Percentiles rank a stretch among this genome's conserved stretches.
Evolutionary conservation across 148 eudicot genomes (phyloP).

Genomic region (Rhododendron williamsianum): DNA sequence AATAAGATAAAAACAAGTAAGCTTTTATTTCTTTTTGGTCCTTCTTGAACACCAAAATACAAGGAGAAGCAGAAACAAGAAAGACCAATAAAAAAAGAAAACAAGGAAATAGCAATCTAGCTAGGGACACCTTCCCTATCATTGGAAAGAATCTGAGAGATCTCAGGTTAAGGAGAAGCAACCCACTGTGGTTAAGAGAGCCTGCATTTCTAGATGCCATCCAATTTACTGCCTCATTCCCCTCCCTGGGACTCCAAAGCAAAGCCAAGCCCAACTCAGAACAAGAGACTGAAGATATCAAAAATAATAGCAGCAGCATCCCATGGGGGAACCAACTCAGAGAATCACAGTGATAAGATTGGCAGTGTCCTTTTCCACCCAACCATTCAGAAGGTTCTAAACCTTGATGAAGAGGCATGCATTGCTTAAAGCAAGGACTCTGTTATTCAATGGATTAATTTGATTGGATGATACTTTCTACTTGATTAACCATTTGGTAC

Average conservation of each 20-base stretch:
- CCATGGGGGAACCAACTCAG: neutral
- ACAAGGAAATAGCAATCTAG: neutral
- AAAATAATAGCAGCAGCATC: neutral
- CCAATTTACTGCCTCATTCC: neutral
- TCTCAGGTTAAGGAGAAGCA: neutral
- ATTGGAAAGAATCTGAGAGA: neutral
- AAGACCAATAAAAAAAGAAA: neutral
- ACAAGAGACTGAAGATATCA: neutral
- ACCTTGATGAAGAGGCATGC: neutral
- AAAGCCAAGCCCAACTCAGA: neutral
- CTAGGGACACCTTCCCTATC: neutral
- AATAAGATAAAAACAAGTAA: neutral
- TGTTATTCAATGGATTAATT: neutral
- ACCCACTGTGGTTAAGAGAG: neutral
- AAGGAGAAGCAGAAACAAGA: neutral
- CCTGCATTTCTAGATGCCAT: neutral
- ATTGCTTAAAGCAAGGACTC: neutral
- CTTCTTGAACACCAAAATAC: neutral
- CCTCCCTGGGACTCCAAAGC: neutral
- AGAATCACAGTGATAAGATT: neutral
- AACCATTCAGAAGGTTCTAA: neutral
- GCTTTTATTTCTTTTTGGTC: neutral
- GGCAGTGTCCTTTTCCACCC: neutral
- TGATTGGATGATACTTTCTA: neutral
- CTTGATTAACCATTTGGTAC: neutral